A percentile compares a stretch with the other conserved stretches of the same genome.
Conservation (phyloP, 2,329 filamentous ascomycete genomes). For the Penicillium sp. region DNA sequence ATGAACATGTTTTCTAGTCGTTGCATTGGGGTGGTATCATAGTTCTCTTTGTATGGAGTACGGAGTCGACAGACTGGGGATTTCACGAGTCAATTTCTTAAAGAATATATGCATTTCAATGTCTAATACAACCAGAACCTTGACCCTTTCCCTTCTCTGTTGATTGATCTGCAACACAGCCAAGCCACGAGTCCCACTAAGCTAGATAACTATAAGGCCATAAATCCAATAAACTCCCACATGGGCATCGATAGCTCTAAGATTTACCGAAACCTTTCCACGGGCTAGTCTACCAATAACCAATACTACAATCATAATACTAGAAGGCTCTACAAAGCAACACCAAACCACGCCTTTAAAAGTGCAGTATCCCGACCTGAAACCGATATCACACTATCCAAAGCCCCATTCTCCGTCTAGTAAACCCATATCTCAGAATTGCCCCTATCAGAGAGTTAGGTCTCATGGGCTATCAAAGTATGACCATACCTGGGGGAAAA, state of each 20-base stretch:
- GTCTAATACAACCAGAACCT: background rate
- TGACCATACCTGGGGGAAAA: no score
- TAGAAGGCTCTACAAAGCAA: background rate
- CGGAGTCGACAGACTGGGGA: slow-evolving; percentile 17
- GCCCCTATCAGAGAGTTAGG: background rate
- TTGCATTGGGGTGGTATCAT: slow-evolving; percentile 29
- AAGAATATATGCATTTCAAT: slow-evolving; percentile 11
- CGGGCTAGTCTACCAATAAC: background rate
- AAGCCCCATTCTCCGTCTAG: background rate
- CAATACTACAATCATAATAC: background rate
- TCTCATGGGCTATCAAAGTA: background rate
- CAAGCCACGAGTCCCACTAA: background rate
- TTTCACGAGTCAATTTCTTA: slow-evolving; percentile 7
- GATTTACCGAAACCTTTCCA: no score
- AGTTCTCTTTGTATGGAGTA: slow-evolving; percentile 23
- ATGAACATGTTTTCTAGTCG: slow-evolving; percentile 20
- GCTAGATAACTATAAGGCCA: background rate
- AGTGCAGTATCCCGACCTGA: background rate
- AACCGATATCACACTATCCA: background rate
- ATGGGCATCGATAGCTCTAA: no score
- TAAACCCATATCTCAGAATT: slow-evolving; percentile 3
- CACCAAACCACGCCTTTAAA: background rate
- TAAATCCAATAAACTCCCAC: background rate
- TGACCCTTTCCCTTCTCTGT: background rate
- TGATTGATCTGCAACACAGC: background rate